These are phyloP conservation scores for Tricholoma terreum DNA, from an alignment of 768 basidiomycete species.

Conservation along the genomic window DNA sequence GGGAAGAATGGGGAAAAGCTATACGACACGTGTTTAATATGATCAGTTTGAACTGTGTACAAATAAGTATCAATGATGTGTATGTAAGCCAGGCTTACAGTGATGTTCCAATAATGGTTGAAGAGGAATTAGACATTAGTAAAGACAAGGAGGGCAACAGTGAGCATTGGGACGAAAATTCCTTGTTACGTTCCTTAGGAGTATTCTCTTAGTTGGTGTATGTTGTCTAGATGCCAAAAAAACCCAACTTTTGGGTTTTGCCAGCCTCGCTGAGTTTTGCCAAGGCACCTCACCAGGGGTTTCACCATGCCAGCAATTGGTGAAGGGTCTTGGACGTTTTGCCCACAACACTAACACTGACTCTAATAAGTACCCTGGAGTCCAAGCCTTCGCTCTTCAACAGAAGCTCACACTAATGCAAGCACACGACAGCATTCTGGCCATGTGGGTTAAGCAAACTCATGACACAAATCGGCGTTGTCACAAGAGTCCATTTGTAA, in stretches of 20 bases:
- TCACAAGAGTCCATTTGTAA: background rate
- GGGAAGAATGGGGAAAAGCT: no score
- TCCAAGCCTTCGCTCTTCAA: constrained; percentile 20
- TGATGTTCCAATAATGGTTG: background rate
- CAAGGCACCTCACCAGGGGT: no score
- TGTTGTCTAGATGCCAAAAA: no score
- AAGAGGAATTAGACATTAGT: background rate
- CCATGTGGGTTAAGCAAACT: background rate
- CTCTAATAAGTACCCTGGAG: constrained; percentile 16
- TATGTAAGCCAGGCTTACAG: no score
- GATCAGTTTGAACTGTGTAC: no score
- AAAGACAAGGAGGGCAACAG: background rate
- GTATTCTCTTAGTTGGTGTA: background rate
- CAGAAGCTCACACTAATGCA: constrained; percentile 17
- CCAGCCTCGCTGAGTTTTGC: no score
- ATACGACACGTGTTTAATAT: no score
- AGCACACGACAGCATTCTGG: constrained; percentile 24
- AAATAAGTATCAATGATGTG: no score
- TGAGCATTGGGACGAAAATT: no score
- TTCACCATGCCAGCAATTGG: no score
- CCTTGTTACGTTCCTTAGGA: background rate
- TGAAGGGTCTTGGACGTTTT: no score
- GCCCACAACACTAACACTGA: background rate
- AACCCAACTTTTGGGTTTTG: no score
- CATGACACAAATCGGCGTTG: background rate